These are phyloP conservation scores for Bullera alba DNA, from an alignment of 768 basidiomycete genomes.

Conservation along the genomic window DNA sequence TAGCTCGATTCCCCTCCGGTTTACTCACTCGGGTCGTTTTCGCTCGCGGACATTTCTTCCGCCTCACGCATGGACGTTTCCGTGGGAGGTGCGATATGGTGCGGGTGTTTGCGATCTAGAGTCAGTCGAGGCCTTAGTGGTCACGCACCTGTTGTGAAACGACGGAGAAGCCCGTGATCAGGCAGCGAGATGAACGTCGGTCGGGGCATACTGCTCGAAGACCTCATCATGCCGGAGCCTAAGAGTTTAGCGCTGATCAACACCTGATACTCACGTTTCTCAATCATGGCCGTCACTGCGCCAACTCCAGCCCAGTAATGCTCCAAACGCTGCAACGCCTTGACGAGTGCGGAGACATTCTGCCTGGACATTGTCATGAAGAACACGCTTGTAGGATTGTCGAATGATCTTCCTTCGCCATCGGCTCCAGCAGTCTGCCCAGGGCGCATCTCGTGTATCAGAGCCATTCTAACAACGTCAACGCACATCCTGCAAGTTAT, in stretches of 20 bases:
- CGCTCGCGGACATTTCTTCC: not conserved
- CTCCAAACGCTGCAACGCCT: conserved; percentile 13
- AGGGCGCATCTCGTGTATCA: not conserved
- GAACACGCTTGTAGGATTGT: conserved; percentile 2
- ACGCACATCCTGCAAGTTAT: conserved; percentile 4
- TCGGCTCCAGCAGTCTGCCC: not conserved
- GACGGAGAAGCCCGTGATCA: conserved; percentile 12
- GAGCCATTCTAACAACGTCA: conserved; percentile 1
- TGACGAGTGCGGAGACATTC: conserved; percentile 15
- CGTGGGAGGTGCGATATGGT: conserved; percentile 1
- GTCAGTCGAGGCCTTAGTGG: not conserved
- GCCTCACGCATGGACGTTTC: conserved; percentile 3
- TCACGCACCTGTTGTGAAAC: conserved; percentile 11
- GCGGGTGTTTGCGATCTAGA: not conserved
- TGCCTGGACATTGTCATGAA: conserved; percentile 13
- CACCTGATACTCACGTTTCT: conserved; percentile 4
- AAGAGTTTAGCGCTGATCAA: not conserved
- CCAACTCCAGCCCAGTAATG: conserved; percentile 16
- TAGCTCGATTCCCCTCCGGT: not conserved
- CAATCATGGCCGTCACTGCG: conserved; percentile 7
- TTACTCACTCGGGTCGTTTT: not conserved
- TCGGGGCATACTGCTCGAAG: not conserved
- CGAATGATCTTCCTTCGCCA: not conserved
- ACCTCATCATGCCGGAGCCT: not conserved
- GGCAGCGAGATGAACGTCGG: conserved; percentile 19